phyloP scores from a whole-genome alignment of 371 early-diverging fungal genomes.

The Haplosporangium sp. region DNA sequence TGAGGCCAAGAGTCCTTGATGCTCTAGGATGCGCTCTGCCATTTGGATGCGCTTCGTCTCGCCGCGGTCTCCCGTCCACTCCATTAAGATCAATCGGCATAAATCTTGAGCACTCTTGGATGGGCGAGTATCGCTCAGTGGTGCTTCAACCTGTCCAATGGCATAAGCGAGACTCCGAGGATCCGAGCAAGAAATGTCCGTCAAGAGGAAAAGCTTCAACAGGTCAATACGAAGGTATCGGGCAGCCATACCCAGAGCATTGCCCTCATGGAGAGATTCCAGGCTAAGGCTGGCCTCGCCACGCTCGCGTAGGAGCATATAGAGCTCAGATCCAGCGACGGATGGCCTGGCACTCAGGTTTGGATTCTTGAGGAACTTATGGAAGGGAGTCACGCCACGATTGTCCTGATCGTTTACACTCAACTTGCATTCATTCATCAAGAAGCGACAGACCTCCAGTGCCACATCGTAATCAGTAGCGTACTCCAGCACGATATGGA shows the following conservation, averaged over 20 bases:
- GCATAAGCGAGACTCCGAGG: conserved; percentile 44
- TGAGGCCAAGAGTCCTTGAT: conserved; percentile 17
- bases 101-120: conserved; percentile 35
- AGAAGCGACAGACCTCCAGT: conserved; percentile 34
- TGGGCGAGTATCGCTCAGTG: conserved; percentile 34
- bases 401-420: conserved; percentile 45
- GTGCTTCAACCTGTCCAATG: conserved; percentile 30
- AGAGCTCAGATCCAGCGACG: conserved; percentile 48
- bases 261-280: conserved; percentile 45
- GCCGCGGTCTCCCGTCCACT: conserved; percentile 51
- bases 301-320: conserved; percentile 35
- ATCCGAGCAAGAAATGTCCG: conserved; percentile 40
- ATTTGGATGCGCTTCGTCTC: conserved; percentile 46
- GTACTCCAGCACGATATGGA: conserved; percentile 46
- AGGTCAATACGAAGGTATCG: conserved; percentile 45
- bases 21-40: conserved; percentile 51
- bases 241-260: conserved; percentile 46
- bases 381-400: conserved; percentile 50
- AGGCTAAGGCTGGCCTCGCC: conserved; percentile 33
- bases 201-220: conserved; percentile 42
- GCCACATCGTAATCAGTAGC: conserved; percentile 40
- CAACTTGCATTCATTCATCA: conserved; percentile 42
- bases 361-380: conserved; percentile 52
- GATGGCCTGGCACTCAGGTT: conserved; percentile 37
- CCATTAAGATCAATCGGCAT: conserved; percentile 41